Evolutionary conservation across 2,329 filamentous ascomycete species (phyloP), one percentile per base, ranked within the genome.

Genomic region (Byssothecium circinans): DNA sequence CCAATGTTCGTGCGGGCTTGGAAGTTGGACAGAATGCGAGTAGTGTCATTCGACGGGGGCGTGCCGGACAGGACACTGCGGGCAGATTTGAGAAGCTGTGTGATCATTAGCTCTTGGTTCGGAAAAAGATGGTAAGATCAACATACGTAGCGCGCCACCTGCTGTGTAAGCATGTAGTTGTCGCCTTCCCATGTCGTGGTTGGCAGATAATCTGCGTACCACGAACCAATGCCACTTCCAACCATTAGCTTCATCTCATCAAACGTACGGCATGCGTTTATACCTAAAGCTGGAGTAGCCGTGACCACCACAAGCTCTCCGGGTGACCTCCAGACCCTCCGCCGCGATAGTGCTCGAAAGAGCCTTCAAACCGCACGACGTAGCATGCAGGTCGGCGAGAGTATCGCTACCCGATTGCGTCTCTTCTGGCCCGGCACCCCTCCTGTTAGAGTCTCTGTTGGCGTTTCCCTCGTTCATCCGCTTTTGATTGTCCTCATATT

Each of bases 101-200:
- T 2, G 3, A 20, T 14, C 2, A 22, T 42, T 30, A 36, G 44
- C 17, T 8, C 22, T 19, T 10, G 19, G n/a, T 6, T 25, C 12
- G 11, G 15, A 19, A 29, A 14, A 25, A 25, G 33, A 58, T 33
- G 58, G 45, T 41, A 17, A 29, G 8, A 25, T 18, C 10, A 22
- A 10, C 76, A 69, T 72, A 80, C 75, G 62, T 90, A 90, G 48
- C 86, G 81, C 2, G 85, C 85, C 2, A 90, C 87, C 73, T 91
- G 87, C 69, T 91, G 87, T 8, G 86, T 88, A 49, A 91, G 76
- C 87, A 91, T 89, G 75, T 88, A 90, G 75, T 89, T 89, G 74
- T 89, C 87, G 36, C 87, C 87, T 67, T 90, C 87, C 84, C 85
- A 88, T 8, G 86, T 88, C 3, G 77, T 73, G 0, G 81, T 87